phyloP scores from a whole-genome alignment of 805 yeast species.

The Candida incommunis region DNA sequence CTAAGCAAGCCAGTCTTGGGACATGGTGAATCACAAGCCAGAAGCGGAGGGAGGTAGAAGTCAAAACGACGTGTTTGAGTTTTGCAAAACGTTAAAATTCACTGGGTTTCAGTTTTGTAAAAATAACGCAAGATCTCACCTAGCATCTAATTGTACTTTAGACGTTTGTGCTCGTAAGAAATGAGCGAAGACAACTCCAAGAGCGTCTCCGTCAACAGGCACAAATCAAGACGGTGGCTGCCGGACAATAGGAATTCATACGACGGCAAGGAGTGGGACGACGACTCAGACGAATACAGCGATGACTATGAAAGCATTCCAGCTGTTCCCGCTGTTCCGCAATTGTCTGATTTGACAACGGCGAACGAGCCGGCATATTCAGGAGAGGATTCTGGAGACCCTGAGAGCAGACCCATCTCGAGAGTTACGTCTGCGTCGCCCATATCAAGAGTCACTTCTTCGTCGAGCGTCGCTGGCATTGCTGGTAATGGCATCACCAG shows the following conservation, averaged over 20 bases:
- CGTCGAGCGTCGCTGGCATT: background rate
- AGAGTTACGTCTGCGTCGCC: background rate
- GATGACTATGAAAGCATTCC: background rate
- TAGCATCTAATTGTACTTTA: no score
- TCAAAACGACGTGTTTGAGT: no score
- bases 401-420: background rate
- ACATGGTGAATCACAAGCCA: no score
- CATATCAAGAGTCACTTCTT: background rate
- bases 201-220: background rate
- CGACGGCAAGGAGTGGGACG: constrained; percentile 1
- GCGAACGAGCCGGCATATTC: no score
- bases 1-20: no score
- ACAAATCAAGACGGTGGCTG: background rate
- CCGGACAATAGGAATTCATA: background rate
- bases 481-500: background rate
- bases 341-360: background rate
- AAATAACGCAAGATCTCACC: no score
- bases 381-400: background rate
- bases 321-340: background rate
- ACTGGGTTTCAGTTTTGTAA: no score
- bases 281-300: background rate
- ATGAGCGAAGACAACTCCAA: no score
- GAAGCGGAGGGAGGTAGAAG: no score
- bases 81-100: no score
- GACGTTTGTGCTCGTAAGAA: no score